Percentiles rank a stretch among this genome's conserved stretches.
Conservation (phyloP, 345 rosid species). For the Raphanus sativus region DNA sequence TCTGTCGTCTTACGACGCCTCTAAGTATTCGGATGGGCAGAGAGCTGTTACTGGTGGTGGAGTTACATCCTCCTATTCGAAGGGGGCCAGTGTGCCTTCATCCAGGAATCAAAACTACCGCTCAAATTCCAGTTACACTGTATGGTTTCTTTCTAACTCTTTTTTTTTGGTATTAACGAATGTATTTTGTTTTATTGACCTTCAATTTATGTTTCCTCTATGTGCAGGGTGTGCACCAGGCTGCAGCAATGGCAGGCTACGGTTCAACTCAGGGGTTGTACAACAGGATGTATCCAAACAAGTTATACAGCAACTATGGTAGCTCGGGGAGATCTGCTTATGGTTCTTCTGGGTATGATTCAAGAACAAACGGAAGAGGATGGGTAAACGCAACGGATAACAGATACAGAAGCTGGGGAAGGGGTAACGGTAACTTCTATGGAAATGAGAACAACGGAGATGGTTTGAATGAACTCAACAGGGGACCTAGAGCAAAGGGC, state of each 20-base stretch:
- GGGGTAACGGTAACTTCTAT: conserved; percentile 61
- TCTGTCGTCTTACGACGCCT: conserved; percentile 43
- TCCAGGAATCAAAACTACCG: conserved; percentile 65
- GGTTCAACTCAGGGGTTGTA: conserved; percentile 56
- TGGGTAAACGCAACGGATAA: conserved; percentile 58
- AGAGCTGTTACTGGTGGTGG: conserved; percentile 43
- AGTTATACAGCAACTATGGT: conserved; percentile 67
- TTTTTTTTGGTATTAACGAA: not conserved
- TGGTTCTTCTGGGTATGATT: conserved; percentile 73
- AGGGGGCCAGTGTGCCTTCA: conserved; percentile 51
- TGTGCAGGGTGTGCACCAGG: conserved; percentile 65
- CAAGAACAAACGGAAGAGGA: conserved; percentile 59
- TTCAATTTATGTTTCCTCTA: not conserved
- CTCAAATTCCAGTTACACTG: conserved; percentile 61
- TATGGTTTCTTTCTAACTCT: conserved; percentile 21
- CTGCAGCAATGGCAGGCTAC: conserved; percentile 54
- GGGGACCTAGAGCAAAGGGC: conserved; percentile 88
- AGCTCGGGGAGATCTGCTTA: conserved; percentile 59
- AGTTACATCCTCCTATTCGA: conserved; percentile 51
- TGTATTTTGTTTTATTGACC: not conserved
- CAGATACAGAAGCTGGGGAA: conserved; percentile 67
- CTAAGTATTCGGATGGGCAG: conserved; percentile 59
- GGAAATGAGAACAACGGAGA: conserved; percentile 58
- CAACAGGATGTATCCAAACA: conserved; percentile 70
- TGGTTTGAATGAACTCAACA: conserved; percentile 83